Evolutionary conservation across 2,329 filamentous ascomycete species (phyloP).

Genomic region (Paraphaeosphaeria minitans): DNA sequence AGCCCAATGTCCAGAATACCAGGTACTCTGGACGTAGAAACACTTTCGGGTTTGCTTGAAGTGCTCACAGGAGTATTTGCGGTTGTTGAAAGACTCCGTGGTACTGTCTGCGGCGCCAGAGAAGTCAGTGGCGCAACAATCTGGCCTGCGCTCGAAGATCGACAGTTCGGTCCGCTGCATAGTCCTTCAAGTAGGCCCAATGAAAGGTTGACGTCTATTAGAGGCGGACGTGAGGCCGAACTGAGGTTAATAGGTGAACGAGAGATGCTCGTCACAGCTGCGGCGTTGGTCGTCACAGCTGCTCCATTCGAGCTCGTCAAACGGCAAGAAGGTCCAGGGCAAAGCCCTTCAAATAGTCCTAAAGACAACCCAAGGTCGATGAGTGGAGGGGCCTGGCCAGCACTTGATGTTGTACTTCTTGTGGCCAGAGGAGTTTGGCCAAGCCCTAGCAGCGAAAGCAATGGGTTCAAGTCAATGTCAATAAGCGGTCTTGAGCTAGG

Average conservation of each 20-base stretch:
- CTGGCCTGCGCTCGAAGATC: background rate
- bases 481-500: background rate
- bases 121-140: background rate
- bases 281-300: background rate
- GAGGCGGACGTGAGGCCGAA: background rate
- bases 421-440: background rate
- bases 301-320: background rate
- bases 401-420: background rate
- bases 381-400: background rate
- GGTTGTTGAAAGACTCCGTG: background rate
- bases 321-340: constrained; percentile 3
- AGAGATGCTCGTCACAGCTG: background rate
- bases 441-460: background rate
- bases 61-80: background rate
- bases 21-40: background rate
- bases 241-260: background rate
- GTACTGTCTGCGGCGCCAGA: background rate
- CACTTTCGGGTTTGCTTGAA: background rate
- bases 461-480: background rate
- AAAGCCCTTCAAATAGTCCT: background rate
- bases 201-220: constrained; percentile 4
- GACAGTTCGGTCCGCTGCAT: background rate
- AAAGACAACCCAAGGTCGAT: constrained; percentile 3
- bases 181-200: background rate
- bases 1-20: background rate